Evolutionary conservation across 179 eudicot species (phyloP), one percentile per base, ranked within the genome.

Genomic region (Drosera spatulata): DNA sequence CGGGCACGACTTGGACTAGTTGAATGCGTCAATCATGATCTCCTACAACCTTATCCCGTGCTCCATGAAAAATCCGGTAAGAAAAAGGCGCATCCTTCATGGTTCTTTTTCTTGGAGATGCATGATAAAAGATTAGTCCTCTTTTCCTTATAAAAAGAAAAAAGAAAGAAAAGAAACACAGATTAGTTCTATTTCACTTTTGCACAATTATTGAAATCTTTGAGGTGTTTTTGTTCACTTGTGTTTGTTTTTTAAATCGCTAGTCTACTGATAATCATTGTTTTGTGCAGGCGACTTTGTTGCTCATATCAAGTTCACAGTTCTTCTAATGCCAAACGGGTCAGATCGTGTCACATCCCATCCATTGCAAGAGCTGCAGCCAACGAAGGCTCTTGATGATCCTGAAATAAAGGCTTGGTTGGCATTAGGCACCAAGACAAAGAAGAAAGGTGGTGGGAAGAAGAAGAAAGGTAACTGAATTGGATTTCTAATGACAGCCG

Each of bases 381-480:
- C 95, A 6, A 86, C 85, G 11, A 93, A 93, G 66, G 71, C 84
- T 5, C 51, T 81, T 5, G 99, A 88, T 43, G 99, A 89, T 63
- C 93, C 95, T 44, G 96, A 89, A 65, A 86, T 93, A 66, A 93
- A 93, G 80, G 93, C 88, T 12, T 93, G 99, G 99, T 71, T 93
- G 68, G 77, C 99, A 33, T 67, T 93, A 73, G 78, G 75, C 33
- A 77, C 76, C 4, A 93, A 89, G 83, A 73, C 93, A 4, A 93
- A 93, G 81, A 93, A 93, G 82, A 93, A 93, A 61, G 99, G 99
- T 45, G 99, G 99, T 51, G 99, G 99, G 38, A 93, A 88, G 72
- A 93, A 93, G 85, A 93, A 93, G 86, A 93, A 93, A 89, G 99
- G 99, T 88, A 72, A 55, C 11, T 54, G 2, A 49, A 56, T 13